Percentiles rank a stretch among this genome's conserved stretches.
Conservation (phyloP, 805 yeast genomes). For the Huiozyma sinensis region DNA sequence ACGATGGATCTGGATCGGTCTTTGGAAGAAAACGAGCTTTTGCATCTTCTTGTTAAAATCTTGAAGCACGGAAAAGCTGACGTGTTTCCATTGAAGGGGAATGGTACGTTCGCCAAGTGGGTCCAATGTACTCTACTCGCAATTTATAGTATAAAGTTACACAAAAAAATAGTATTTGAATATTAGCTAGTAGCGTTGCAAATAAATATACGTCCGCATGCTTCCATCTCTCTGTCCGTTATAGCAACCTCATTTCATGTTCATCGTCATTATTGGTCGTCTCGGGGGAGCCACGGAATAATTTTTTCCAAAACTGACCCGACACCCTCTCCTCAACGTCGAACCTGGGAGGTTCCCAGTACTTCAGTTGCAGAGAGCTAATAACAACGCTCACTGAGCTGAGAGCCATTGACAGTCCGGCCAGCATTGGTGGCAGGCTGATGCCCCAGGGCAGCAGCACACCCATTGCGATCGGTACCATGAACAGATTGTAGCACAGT, state of each 20-base stretch:
- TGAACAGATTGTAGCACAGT: constrained; percentile 64
- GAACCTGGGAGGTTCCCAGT: constrained; percentile 38
- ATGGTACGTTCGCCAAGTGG: too few species aligned
- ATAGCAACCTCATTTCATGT: background rate
- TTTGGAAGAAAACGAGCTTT: too few species aligned
- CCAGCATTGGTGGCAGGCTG: constrained; percentile 76
- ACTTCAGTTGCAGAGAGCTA: constrained; percentile 62
- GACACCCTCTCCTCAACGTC: background rate
- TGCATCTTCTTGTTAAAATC: too few species aligned
- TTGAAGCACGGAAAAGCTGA: too few species aligned
- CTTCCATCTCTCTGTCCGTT: background rate
- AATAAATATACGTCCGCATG: background rate
- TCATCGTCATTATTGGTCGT: background rate
- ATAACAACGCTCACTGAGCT: constrained; percentile 83
- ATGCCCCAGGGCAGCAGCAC: constrained; percentile 69
- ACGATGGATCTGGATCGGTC: too few species aligned
- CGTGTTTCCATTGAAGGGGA: too few species aligned
- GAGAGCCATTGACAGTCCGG: constrained; percentile 87
- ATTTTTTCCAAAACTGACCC: too few species aligned
- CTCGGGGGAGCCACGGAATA: too few species aligned
- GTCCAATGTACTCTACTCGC: too few species aligned
- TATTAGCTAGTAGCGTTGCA: too few species aligned
- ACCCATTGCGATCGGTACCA: constrained; percentile 94
- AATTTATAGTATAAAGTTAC: too few species aligned
- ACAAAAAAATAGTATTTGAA: too few species aligned